Percentiles rank a stretch among this genome's conserved stretches.
These are phyloP conservation scores for Ceratocystis colombiana DNA, from an alignment of 2,329 filamentous ascomycete genomes.

Conservation along the genomic window DNA sequence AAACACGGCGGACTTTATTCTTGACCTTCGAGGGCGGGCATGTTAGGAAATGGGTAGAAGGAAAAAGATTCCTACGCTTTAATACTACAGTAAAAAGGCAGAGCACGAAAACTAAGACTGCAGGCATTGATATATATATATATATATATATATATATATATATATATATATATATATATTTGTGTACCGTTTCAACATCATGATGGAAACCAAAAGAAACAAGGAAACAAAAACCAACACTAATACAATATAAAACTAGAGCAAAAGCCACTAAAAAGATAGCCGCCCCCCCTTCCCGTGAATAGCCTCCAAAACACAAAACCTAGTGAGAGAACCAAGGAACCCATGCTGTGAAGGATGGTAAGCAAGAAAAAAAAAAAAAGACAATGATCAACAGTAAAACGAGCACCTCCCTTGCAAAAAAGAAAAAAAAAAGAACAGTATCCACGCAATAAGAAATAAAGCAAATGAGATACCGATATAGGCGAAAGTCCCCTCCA, in stretches of 20 bases:
- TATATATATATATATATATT: not conserved
- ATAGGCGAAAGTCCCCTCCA: not conserved
- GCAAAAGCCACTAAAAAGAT: not conserved
- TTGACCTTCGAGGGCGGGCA: too few species aligned
- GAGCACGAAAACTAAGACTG: too few species aligned
- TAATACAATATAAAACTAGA: not conserved
- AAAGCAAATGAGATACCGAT: not conserved
- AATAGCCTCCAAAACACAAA: constrained; percentile 3
- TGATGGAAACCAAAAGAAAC: not conserved
- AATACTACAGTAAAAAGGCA: too few species aligned
- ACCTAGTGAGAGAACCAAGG: not conserved
- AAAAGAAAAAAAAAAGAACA: not conserved
- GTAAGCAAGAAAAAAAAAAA: not conserved
- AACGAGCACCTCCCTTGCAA: not conserved
- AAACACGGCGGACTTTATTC: too few species aligned
- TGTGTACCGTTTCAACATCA: not conserved
- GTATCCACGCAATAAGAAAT: not conserved
- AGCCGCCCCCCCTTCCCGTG: not conserved
- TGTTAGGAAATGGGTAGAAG: too few species aligned
- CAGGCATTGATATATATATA: too few species aligned
- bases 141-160: not conserved
- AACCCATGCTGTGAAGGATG: constrained; percentile 1
- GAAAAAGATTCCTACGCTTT: too few species aligned
- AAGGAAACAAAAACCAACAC: not conserved
- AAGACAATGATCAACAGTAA: not conserved